Evolutionary conservation across 2,329 filamentous ascomycete species (phyloP).

Genomic region (Teratosphaeria gauchensis): DNA sequence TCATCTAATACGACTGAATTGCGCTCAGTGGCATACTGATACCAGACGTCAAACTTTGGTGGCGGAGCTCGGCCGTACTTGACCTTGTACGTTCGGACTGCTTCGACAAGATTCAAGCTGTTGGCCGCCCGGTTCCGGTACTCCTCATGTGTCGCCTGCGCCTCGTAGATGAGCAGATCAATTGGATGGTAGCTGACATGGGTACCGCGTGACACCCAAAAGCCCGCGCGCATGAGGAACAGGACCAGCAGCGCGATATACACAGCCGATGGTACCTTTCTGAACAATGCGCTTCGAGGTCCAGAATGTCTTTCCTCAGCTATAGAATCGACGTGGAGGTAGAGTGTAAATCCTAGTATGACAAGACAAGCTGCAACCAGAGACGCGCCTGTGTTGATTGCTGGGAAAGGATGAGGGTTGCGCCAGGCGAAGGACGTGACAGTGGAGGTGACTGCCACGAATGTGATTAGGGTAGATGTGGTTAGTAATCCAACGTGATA

Average conservation of each 20-base stretch:
- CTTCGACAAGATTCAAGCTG: constrained; percentile 40
- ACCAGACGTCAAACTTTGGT: constrained; percentile 53
- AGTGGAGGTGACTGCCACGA: constrained; percentile 25
- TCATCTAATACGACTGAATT: constrained; percentile 49
- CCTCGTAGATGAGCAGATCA: constrained; percentile 44
- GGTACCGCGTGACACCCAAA: constrained; percentile 33
- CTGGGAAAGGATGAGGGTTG: constrained; percentile 23
- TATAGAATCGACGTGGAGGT: constrained; percentile 15
- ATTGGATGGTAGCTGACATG: constrained; percentile 44
- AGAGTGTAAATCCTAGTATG: constrained; percentile 23
- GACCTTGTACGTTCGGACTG: constrained; percentile 41
- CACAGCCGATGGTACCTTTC: constrained; percentile 19
- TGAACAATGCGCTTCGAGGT: constrained; percentile 2
- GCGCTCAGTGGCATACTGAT: constrained; percentile 43
- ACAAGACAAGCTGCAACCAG: constrained; percentile 14
- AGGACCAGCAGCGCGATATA: constrained; percentile 32
- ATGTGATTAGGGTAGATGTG: constrained; percentile 31
- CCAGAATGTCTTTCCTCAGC: constrained; percentile 4
- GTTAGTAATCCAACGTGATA: constrained; percentile 30
- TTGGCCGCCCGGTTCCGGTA: constrained; percentile 40
- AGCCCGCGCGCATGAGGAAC: constrained; percentile 32
- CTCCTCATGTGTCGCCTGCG: constrained; percentile 36
- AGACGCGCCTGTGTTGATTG: constrained; percentile 11
- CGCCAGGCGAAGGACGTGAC: constrained; percentile 25
- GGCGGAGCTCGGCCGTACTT: constrained; percentile 48